Conservation (phyloP, 495 filamentous ascomycete genomes). For the Cetradonia linearis region DNA sequence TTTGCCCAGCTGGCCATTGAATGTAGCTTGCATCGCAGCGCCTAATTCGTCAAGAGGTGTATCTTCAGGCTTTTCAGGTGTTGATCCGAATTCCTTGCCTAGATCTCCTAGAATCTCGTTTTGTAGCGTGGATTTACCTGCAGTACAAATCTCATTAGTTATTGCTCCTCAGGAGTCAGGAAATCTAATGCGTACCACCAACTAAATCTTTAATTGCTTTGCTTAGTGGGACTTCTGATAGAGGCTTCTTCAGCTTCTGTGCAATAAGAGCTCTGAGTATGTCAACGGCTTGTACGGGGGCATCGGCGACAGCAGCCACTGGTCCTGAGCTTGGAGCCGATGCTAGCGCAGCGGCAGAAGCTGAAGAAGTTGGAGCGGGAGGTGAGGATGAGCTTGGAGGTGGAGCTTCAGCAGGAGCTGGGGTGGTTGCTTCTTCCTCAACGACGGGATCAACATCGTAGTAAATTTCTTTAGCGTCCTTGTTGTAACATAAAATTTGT, state of each 20-base stretch:
- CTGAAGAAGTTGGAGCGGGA: constrained; percentile 36
- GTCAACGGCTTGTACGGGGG: constrained; percentile 75
- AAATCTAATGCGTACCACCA: constrained; percentile 61
- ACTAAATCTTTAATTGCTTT: constrained; percentile 99
- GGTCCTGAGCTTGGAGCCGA: constrained; percentile 69
- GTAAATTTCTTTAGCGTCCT: constrained; percentile 98
- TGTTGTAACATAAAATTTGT: constrained; percentile 98
- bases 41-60: constrained; percentile 91
- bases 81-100: constrained; percentile 96
- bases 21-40: constrained; percentile 91
- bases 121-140: constrained; percentile 94
- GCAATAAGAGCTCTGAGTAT: constrained; percentile 84
- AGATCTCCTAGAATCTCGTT: constrained; percentile 93
- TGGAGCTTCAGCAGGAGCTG: constrained; percentile 37
- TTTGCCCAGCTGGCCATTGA: constrained; percentile 95
- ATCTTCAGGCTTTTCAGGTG: constrained; percentile 97
- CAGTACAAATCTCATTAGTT: constrained; percentile 20
- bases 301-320: constrained; percentile 79
- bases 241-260: constrained; percentile 96
- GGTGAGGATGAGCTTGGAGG: constrained; percentile 32
- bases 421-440: constrained; percentile 62
- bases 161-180: neutral
- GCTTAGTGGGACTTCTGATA: constrained; percentile 79
- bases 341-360: constrained; percentile 42
- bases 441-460: constrained; percentile 95